phyloP scores from a whole-genome alignment of 306 rosid species.

The Ziziphus jujuba region DNA sequence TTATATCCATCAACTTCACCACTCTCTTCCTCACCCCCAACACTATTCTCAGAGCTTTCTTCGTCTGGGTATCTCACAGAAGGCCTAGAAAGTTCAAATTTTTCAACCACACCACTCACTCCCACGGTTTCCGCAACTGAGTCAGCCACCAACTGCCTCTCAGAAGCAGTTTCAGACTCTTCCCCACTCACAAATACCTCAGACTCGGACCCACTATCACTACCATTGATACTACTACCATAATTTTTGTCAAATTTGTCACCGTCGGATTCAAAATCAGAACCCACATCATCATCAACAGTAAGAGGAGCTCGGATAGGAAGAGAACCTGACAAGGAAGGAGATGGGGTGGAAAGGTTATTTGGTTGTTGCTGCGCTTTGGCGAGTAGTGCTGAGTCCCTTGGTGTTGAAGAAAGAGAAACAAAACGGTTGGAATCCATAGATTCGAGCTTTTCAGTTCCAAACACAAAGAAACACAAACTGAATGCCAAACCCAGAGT shows the following conservation, averaged over 20 bases:
- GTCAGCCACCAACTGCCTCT: slow-evolving; percentile 28
- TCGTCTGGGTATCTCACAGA: slow-evolving; percentile 17
- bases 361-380: slow-evolving; percentile 6
- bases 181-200: slow-evolving; percentile 31
- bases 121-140: slow-evolving; percentile 14
- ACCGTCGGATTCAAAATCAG: slow-evolving; percentile 27
- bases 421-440: slow-evolving; percentile 36
- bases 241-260: slow-evolving; percentile 8
- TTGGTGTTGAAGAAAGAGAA: slow-evolving; percentile 17
- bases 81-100: slow-evolving; percentile 15
- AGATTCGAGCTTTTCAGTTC: not conserved
- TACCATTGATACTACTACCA: slow-evolving; percentile 22
- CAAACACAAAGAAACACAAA: not conserved
- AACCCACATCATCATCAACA: slow-evolving; percentile 30
- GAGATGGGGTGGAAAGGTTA: slow-evolving; percentile 14
- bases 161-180: slow-evolving; percentile 26
- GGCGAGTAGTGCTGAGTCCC: not conserved
- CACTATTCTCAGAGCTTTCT: not conserved
- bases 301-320: slow-evolving; percentile 68
- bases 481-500: not conserved
- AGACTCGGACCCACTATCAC: slow-evolving; percentile 32
- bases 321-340: slow-evolving; percentile 31
- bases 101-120: slow-evolving; percentile 2
- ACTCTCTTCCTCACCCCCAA: slow-evolving; percentile 20
- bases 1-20: slow-evolving; percentile 5